Conservation (phyloP, 805 yeast genomes). For the Ogataea zsoltii region DNA sequence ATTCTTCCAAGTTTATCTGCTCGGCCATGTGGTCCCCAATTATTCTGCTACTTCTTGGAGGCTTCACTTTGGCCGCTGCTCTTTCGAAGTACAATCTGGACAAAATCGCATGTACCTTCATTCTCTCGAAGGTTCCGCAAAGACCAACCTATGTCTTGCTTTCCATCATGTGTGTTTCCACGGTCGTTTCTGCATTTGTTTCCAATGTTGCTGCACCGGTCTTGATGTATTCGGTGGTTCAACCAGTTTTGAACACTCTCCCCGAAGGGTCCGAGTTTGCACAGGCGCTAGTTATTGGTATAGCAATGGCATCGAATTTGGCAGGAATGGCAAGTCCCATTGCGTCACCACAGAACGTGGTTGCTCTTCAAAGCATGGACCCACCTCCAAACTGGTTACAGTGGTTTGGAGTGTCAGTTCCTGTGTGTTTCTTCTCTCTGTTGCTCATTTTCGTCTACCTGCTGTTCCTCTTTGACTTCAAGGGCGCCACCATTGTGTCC, state of each 20-base stretch:
- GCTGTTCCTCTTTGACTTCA: slow-evolving; percentile 58
- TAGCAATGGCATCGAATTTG: slow-evolving; percentile 88
- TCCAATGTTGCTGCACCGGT: slow-evolving; percentile 98
- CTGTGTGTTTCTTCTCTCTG: slow-evolving; percentile 67
- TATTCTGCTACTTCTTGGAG: slow-evolving; percentile 86
- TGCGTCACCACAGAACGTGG: slow-evolving; percentile 94
- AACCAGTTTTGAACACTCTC: slow-evolving; percentile 81
- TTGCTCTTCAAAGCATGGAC: slow-evolving; percentile 84
- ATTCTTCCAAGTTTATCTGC: slow-evolving; percentile 77
- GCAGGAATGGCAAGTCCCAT: slow-evolving; percentile 99
- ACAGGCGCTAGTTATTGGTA: slow-evolving; percentile 83
- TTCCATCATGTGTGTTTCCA: slow-evolving; percentile 82
- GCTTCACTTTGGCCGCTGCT: slow-evolving; percentile 94
- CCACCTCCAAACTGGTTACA: slow-evolving; percentile 86
- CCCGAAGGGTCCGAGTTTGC: slow-evolving; percentile 79
- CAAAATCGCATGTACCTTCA: slow-evolving; percentile 76
- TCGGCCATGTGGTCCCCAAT: slow-evolving; percentile 95
- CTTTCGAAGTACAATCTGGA: slow-evolving; percentile 89
- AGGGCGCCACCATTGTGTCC: slow-evolving; percentile 50
- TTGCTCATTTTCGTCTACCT: slow-evolving; percentile 73
- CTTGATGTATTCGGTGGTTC: slow-evolving; percentile 84
- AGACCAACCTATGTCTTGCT: slow-evolving; percentile 76
- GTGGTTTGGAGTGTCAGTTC: slow-evolving; percentile 89
- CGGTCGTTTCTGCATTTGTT: slow-evolving; percentile 91
- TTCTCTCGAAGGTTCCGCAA: slow-evolving; percentile 82